These are phyloP conservation scores for Tubosaeta sp. DNA, from an alignment of 768 basidiomycete genomes.

Conservation along the genomic window DNA sequence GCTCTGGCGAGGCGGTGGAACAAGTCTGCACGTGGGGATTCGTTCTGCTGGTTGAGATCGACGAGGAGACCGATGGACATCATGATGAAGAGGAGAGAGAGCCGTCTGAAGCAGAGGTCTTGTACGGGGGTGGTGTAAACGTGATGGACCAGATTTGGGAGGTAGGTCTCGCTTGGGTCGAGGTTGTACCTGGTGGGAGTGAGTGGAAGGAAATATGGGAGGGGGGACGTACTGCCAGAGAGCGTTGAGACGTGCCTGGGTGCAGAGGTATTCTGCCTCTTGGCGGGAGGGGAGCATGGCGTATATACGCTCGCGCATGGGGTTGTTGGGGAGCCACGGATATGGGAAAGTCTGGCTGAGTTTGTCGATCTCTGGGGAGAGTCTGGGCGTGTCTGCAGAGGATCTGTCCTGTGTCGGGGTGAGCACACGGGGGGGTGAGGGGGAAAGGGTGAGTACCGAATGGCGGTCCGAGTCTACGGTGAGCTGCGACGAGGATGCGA, in stretches of 20 bases:
- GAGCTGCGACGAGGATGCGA: slow-evolving; percentile 13
- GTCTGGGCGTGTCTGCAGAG: slow-evolving; percentile 12
- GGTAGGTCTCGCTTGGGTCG: slow-evolving; percentile 65
- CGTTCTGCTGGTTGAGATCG: slow-evolving; percentile 53
- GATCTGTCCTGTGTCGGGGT: slow-evolving; percentile 8
- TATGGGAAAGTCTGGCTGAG: slow-evolving; percentile 69
- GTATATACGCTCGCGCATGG: slow-evolving; percentile 59
- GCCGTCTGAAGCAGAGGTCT: slow-evolving; percentile 59
- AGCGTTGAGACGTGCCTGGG: slow-evolving; percentile 61
- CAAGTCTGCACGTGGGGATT: slow-evolving; percentile 54
- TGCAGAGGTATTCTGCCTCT: slow-evolving; percentile 57
- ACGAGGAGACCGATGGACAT: slow-evolving; percentile 69
- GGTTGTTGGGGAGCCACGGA: slow-evolving; percentile 61
- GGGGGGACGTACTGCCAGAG: slow-evolving; percentile 61
- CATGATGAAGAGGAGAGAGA: slow-evolving; percentile 67
- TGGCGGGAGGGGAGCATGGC: slow-evolving; percentile 56
- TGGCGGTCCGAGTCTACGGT: slow-evolving; percentile 6
- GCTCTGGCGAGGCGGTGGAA: slow-evolving; percentile 66
- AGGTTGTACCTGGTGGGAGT: slow-evolving; percentile 51
- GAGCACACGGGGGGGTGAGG: too few relatives aligned
- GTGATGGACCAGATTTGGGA: slow-evolving; percentile 65
- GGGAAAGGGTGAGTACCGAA: not conserved
- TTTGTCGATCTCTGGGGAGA: slow-evolving; percentile 35
- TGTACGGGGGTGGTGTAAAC: slow-evolving; percentile 59
- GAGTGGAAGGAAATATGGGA: not conserved